Evolutionary conservation across 2,329 filamentous ascomycete species (phyloP), one percentile per base, ranked within the genome.

Genomic region (Calonectria fujianensis): DNA sequence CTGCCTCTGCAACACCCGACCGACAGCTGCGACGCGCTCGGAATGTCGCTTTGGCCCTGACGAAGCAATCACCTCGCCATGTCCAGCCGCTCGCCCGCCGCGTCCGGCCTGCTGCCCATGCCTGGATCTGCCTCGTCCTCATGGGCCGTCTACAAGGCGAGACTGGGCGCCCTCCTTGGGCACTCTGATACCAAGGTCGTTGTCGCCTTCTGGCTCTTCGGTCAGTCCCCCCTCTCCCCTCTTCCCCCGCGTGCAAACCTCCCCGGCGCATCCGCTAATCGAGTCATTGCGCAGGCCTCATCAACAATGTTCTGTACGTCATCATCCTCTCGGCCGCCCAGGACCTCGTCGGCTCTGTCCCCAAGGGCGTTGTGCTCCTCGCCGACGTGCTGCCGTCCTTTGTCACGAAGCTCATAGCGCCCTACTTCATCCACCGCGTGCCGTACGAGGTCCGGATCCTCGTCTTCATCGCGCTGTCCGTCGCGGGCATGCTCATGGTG

Each of bases 271-370:
- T 37, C 45, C 5, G 50, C 77, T 81, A 64, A 81, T 48, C 51
- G 10, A 8, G 1, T 32, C 59, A 39, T n/a, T 18, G 32, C 24
- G 0, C 24, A 86, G 86, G 86, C 70, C 83, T 86, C 24, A 97
- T 98, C 84, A 98, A 99, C 86, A 98, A 98, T 87, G 95, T 98
- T 79, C 94, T 98, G 86, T 98, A 98, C 86, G 96, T 98, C 71
- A 95, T 98, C 84, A 97, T 98, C 83, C 94, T 99, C 81, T 97
- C 96, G 37, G 95, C 97, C 45, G 97, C 97, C 4, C 94, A 98
- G 81, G 97, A 99, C 82, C 94, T 99, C 75, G 97, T 98, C 80
- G 96, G 96, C 45, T 93, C 95, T 39, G 90, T 98, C 1, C 97
- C 97, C 65, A 98, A 98, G 85, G 95, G 95, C 80, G 91, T 97